Evolutionary conservation across 148 eudicot genomes (phyloP).

Genomic region (Bassia scoparia): DNA sequence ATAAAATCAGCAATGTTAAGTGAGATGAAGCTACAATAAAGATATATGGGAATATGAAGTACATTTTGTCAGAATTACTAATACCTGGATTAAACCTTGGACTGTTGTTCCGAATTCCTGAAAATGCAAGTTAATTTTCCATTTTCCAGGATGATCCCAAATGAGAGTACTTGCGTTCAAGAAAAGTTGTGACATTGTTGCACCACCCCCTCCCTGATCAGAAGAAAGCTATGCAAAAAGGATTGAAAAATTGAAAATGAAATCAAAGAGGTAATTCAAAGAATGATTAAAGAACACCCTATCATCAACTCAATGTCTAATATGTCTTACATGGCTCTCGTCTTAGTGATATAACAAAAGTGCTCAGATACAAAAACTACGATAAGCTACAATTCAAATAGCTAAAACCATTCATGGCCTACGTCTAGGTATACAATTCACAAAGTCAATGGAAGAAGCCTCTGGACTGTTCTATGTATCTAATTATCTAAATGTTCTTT

Average conservation of each 20-base stretch:
- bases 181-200: conserved; percentile 66
- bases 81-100: conserved; percentile 62
- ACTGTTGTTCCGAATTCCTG: conserved; percentile 62
- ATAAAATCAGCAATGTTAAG: conserved; percentile 14
- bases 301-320: too few relatives aligned
- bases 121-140: conserved; percentile 52
- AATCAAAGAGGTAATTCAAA: too few relatives aligned
- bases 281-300: too few relatives aligned
- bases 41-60: too few relatives aligned
- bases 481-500: not conserved
- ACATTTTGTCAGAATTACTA: not conserved
- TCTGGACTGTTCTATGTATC: not conserved
- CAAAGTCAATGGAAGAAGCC: not conserved
- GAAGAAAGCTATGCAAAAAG: too few relatives aligned
- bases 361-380: too few relatives aligned
- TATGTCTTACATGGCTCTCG: too few relatives aligned
- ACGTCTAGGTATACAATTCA: too few relatives aligned
- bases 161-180: conserved; percentile 45
- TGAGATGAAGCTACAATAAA: conserved; percentile 8
- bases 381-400: too few relatives aligned
- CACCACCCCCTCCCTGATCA: conserved; percentile 95
- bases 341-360: too few relatives aligned
- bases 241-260: too few relatives aligned
- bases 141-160: conserved; percentile 75
- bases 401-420: too few relatives aligned